Conservation (phyloP, 306 rosid genomes). For the Quercus glauca region DNA sequence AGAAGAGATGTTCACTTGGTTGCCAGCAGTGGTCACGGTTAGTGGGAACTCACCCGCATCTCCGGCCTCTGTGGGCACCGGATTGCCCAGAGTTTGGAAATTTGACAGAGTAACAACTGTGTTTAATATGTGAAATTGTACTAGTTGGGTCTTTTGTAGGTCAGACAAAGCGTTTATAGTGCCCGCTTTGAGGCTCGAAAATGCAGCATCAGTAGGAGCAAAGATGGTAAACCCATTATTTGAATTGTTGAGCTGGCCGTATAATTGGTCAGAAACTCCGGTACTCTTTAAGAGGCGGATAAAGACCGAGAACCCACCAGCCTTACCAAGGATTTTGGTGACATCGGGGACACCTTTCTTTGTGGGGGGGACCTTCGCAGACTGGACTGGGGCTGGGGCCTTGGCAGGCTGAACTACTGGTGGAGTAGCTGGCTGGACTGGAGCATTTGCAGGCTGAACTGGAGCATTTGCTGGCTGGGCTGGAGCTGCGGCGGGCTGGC, state of each 20-base stretch:
- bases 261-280: constrained; percentile 45
- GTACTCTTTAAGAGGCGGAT: constrained; percentile 57
- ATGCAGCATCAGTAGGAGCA: constrained; percentile 55
- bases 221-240: constrained; percentile 53
- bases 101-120: constrained; percentile 38
- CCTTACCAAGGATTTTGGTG: constrained; percentile 53
- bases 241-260: constrained; percentile 49
- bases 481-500: constrained; percentile 42
- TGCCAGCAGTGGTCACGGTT: constrained; percentile 55
- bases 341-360: constrained; percentile 34
- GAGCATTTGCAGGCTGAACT: constrained; percentile 38
- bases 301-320: constrained; percentile 48
- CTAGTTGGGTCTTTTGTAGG: constrained; percentile 52
- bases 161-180: constrained; percentile 52
- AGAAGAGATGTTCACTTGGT: constrained; percentile 55
- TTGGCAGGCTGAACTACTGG: constrained; percentile 15
- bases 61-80: constrained; percentile 67
- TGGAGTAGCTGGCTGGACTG: constrained; percentile 7
- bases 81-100: constrained; percentile 71
- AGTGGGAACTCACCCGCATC: constrained; percentile 47
- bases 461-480: constrained; percentile 37
- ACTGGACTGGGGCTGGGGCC: neutral
- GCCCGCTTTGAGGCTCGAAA: constrained; percentile 63
- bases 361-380: constrained; percentile 31
- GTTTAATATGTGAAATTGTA: constrained; percentile 57